Percentiles rank a stretch among this genome's conserved stretches.
phyloP scores from a whole-genome alignment of 805 yeast genomes.

The Lipomyces japonicus region DNA sequence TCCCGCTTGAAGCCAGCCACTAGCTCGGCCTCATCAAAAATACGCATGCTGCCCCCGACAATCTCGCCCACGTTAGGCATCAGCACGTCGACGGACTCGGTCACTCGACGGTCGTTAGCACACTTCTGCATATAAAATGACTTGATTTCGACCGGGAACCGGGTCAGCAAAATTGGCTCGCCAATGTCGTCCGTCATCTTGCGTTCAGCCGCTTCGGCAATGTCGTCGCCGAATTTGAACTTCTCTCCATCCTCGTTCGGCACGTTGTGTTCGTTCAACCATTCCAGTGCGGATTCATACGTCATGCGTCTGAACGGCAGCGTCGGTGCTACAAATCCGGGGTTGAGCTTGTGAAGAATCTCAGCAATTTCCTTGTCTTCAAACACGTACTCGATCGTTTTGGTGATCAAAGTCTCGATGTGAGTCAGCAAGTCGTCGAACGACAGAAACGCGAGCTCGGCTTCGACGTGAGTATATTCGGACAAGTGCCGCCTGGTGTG shows the following conservation, averaged over 20 bases:
- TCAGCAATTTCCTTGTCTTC: conserved; percentile 94
- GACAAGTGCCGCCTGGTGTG: conserved; percentile 97
- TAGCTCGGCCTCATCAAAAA: conserved; percentile 72
- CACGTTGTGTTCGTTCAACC: conserved; percentile 94
- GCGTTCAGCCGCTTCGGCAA: conserved; percentile 99
- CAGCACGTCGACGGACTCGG: conserved; percentile 96
- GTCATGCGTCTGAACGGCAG: conserved; percentile 88
- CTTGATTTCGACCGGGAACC: conserved; percentile 96
- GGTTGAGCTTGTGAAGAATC: conserved; percentile 85
- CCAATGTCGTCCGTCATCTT: conserved; percentile 95
- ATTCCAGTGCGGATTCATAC: conserved; percentile 84
- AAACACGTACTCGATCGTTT: conserved; percentile 66
- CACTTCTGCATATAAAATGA: conserved; percentile 97
- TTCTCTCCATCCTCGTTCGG: conserved; percentile 90
- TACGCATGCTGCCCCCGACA: conserved; percentile 99
- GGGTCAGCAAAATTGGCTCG: conserved; percentile 83
- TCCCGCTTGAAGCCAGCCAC: conserved; percentile 91
- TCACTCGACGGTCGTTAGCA: conserved; percentile 84
- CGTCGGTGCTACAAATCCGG: conserved; percentile 76
- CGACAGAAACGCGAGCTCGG: conserved; percentile 80
- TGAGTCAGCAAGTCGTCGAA: conserved; percentile 85
- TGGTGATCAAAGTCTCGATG: conserved; percentile 72
- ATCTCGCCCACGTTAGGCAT: conserved; percentile 99
- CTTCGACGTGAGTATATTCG: conserved; percentile 96
- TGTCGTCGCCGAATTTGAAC: conserved; percentile 97